Evolutionary conservation across 805 yeast species (phyloP).

Genomic region (Danielia reshetovae): DNA sequence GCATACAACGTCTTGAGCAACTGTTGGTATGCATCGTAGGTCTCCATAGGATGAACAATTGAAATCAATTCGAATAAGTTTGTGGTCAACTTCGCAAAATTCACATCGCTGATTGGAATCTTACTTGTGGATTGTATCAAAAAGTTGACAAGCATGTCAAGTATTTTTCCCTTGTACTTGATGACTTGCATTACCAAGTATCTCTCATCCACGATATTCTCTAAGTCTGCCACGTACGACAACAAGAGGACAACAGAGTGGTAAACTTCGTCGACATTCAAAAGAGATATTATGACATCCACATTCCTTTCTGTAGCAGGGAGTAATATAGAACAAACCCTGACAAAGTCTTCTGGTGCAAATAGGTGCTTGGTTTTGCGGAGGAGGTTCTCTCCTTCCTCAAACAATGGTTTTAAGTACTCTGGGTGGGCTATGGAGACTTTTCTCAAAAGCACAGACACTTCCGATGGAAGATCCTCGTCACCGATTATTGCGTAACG

Average conservation of each 20-base stretch:
- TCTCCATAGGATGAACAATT: conserved; percentile 28
- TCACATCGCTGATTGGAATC: conserved; percentile 33
- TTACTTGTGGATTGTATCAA: conserved; percentile 23
- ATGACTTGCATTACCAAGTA: conserved; percentile 36
- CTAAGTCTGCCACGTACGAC: conserved; percentile 27
- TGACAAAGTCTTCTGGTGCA: conserved; percentile 30
- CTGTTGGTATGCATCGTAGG: conserved; percentile 19
- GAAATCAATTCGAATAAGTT: conserved; percentile 30
- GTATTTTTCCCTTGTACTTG: conserved; percentile 27
- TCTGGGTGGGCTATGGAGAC: conserved; percentile 29
- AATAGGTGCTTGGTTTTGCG: conserved; percentile 24
- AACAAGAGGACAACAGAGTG: conserved; percentile 25
- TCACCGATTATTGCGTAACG: conserved; percentile 35
- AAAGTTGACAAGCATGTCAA: conserved; percentile 24
- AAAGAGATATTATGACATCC: conserved; percentile 19
- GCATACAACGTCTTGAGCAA: conserved; percentile 26
- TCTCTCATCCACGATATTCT: conserved; percentile 26
- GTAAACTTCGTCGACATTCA: conserved; percentile 27
- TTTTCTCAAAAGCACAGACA: conserved; percentile 19
- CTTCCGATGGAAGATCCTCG: conserved; percentile 28
- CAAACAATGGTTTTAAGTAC: conserved; percentile 29
- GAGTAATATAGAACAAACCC: conserved; percentile 26
- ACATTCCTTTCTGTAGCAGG: conserved; percentile 19
- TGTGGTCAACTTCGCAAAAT: conserved; percentile 22
- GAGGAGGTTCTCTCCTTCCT: conserved; percentile 22